These are phyloP conservation scores for Phytophthora citricola DNA, from an alignment of 352 stramenopile genomes.

Conservation along the genomic window DNA sequence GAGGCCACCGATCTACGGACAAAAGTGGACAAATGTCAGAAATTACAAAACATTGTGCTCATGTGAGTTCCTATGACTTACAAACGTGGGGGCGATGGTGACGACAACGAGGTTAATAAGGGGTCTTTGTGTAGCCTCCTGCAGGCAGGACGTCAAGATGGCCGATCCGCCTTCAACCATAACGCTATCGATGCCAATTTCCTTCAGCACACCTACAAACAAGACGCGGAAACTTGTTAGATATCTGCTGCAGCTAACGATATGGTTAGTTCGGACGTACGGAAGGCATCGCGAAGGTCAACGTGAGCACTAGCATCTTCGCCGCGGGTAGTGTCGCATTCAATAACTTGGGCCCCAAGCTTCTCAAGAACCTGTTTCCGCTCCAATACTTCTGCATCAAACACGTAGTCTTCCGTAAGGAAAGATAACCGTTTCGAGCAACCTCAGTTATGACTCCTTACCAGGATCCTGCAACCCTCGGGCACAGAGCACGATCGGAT, in stretches of 20 bases:
- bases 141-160: conserved; percentile 79
- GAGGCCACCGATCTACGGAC: conserved; percentile 63
- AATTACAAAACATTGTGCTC: too few species aligned
- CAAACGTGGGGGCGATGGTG: conserved; percentile 83
- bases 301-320: conserved; percentile 40
- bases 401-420: conserved; percentile 12
- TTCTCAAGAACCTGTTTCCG: conserved; percentile 50
- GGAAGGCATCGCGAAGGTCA: conserved; percentile 64
- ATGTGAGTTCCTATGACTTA: conserved; percentile 30
- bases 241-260: not conserved
- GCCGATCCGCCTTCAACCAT: conserved; percentile 87
- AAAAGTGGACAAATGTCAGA: conserved; percentile 5
- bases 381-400: conserved; percentile 39
- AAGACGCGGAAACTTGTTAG: not conserved
- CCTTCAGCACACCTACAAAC: conserved; percentile 41
- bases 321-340: conserved; percentile 35
- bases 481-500: conserved; percentile 71
- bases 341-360: conserved; percentile 53
- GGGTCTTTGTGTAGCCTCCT: conserved; percentile 38
- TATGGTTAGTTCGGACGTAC: conserved; percentile 37
- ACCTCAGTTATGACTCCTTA: not conserved
- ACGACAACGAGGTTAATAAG: conserved; percentile 77
- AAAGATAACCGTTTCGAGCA: not conserved
- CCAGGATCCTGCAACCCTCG: conserved; percentile 31
- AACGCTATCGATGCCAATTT: conserved; percentile 59